Conservation (phyloP, 805 yeast genomes). For the Ogataea glucozyma region DNA sequence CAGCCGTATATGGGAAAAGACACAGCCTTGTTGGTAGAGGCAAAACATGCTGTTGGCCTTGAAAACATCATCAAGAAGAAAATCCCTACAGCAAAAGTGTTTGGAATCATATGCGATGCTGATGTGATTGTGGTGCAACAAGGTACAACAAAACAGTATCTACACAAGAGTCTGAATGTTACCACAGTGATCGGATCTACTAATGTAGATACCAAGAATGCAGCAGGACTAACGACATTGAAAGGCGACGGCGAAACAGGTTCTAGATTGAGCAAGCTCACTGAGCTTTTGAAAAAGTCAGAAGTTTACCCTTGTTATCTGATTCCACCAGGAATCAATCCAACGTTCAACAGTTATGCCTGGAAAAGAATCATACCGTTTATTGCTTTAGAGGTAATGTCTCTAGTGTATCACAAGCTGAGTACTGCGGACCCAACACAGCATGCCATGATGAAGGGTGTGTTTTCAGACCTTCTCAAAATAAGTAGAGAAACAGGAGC, state of each 20-base stretch:
- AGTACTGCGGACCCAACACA: constrained; percentile 11
- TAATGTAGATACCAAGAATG: constrained; percentile 6
- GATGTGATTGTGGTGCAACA: constrained; percentile 21
- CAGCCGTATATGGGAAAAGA: constrained; percentile 13
- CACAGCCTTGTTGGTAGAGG: constrained; percentile 32
- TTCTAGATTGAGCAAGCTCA: constrained; percentile 18
- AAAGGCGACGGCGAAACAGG: constrained; percentile 27
- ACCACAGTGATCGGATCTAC: constrained; percentile 31
- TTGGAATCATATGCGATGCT: constrained; percentile 31
- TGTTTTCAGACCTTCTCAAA: constrained; percentile 24
- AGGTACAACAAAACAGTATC: constrained; percentile 15
- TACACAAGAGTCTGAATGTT: constrained; percentile 26
- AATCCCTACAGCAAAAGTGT: constrained; percentile 16
- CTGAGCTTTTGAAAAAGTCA: constrained; percentile 24
- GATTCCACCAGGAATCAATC: constrained; percentile 29
- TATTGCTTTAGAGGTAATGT: constrained; percentile 24
- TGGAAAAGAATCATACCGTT: constrained; percentile 34
- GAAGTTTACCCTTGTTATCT: constrained; percentile 30
- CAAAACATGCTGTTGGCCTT: constrained; percentile 24
- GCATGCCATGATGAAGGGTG: constrained; percentile 20
- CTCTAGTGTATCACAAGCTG: constrained; percentile 26
- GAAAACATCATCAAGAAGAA: constrained; percentile 18
- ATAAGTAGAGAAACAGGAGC: constrained; percentile 28
- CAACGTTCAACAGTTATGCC: constrained; percentile 29
- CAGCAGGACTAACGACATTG: constrained; percentile 11